These are phyloP conservation scores for Pythium chondricola DNA, from an alignment of 352 stramenopile genomes.

Conservation along the genomic window DNA sequence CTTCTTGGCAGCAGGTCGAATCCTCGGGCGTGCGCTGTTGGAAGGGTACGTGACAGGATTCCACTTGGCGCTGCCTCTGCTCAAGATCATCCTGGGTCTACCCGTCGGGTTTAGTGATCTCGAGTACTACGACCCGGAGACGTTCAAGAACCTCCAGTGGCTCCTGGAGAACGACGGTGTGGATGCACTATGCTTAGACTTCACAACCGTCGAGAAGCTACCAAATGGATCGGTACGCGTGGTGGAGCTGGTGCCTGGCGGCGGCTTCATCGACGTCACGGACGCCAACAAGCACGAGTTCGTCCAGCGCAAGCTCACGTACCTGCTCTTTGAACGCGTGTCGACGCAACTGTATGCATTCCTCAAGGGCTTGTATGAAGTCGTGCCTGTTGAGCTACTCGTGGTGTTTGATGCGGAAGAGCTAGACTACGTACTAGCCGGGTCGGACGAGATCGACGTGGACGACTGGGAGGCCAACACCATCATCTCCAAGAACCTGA, in stretches of 20 bases:
- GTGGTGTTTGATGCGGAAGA: conserved; percentile 94
- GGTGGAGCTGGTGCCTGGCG: conserved; percentile 55
- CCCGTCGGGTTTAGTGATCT: conserved; percentile 93
- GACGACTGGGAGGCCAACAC: conserved; percentile 89
- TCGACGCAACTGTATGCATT: conserved; percentile 87
- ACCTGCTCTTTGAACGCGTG: conserved; percentile 91
- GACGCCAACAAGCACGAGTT: conserved; percentile 95
- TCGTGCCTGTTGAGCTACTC: conserved; percentile 87
- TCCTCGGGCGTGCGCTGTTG: conserved; percentile 55
- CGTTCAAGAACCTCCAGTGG: conserved; percentile 58
- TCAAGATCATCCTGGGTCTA: conserved; percentile 96
- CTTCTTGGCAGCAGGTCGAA: conserved; percentile 43
- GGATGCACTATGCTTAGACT: conserved; percentile 50
- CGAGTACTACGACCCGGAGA: conserved; percentile 69
- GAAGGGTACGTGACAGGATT: conserved; percentile 93
- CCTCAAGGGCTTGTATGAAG: conserved; percentile 95
- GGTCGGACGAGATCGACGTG: conserved; percentile 87
- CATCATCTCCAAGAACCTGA: conserved; percentile 7
- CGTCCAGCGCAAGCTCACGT: conserved; percentile 90
- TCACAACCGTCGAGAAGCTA: conserved; percentile 42
- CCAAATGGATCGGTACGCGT: conserved; percentile 11
- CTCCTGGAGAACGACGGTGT: conserved; percentile 53
- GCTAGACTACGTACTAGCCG: conserved; percentile 90
- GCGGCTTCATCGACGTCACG: conserved; percentile 80
- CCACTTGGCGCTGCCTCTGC: conserved; percentile 92